Evolutionary conservation across 2,329 filamentous ascomycete genomes (phyloP).

Genomic region (Rhynchosporium agropyri): DNA sequence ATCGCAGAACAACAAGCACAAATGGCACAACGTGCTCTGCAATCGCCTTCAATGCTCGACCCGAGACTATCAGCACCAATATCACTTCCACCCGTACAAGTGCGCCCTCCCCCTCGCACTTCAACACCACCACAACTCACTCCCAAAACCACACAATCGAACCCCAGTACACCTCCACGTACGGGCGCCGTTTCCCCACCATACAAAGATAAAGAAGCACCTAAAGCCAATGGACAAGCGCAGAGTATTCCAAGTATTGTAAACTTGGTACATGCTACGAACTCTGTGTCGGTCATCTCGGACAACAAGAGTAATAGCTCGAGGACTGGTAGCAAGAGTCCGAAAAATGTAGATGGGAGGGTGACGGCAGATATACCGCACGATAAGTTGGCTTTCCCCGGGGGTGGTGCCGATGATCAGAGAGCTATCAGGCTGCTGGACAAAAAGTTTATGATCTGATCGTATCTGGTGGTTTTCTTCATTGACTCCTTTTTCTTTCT

Average conservation of each 20-base stretch:
- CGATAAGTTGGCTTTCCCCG: slow-evolving; percentile 54
- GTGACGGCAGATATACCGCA: slow-evolving; percentile 58
- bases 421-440: slow-evolving; percentile 68
- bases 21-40: slow-evolving; percentile 38
- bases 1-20: slow-evolving; percentile 42
- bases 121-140: slow-evolving; percentile 35
- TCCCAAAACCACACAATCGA: slow-evolving; percentile 18
- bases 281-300: slow-evolving; percentile 37
- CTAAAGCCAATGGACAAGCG: slow-evolving; percentile 34
- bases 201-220: slow-evolving; percentile 30
- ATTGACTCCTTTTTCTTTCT: slow-evolving; percentile 3
- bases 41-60: slow-evolving; percentile 36
- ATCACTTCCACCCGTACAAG: slow-evolving; percentile 31
- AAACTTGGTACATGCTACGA: slow-evolving; percentile 38
- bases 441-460: slow-evolving; percentile 50
- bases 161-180: slow-evolving; percentile 32
- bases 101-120: slow-evolving; percentile 26
- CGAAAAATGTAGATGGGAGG: slow-evolving; percentile 38
- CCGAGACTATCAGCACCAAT: slow-evolving; percentile 32
- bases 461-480: neutral
- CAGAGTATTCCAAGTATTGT: slow-evolving; percentile 42
- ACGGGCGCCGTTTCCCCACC: slow-evolving; percentile 16
- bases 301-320: slow-evolving; percentile 40
- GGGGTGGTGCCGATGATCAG: slow-evolving; percentile 56
- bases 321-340: slow-evolving; percentile 37